Evolutionary conservation across 352 stramenopile species (phyloP), one percentile per base, ranked within the genome.

Genomic region (Phytophthora hybrid): DNA sequence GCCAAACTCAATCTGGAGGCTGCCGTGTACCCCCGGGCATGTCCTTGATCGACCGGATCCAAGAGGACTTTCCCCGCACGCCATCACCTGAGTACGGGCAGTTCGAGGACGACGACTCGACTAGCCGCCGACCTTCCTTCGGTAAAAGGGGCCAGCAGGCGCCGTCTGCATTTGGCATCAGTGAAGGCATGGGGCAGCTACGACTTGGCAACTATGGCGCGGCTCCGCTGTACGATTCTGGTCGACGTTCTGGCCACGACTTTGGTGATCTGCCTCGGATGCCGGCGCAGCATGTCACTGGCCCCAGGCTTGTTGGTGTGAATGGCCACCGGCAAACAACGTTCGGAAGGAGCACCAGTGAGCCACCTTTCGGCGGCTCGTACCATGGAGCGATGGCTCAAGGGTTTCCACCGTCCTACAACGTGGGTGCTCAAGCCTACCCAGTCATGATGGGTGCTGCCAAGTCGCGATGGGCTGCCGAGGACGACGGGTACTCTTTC

Each of bases 41-140:
- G 72, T 87, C 87, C 0, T 74, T 93, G 29, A 84, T 94, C 39
- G 87, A 92, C 58, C 85, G 85, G 44, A 91, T 95, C 23, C 85
- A 95, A 80, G 87, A 93, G 66, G 88, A 94, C 55, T 94, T 95
- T 31, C 84, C 88, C 14, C 76, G 87, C 23, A 93, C 84, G 0
- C 89, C 89, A 58, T 91, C 85, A 2, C 86, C 79, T 1, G 82
- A 90, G 29, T 94, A 89, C 49, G 85, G 80, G 9, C 75, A 66
- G 23, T 73, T 82, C 9, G 71, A 73, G 5, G 70, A 74, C 5
- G 66, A 58, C 32, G 23, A 32, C 26, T 59, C 64, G 61, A 19
- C 63, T 56, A 47, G 19, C 51, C 32, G 72, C 32, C 69, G 63
- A 59, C 63, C 63, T 47, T 69, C 64, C 4, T 77, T 79, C 52